Evolutionary conservation across 257 asterid genomes (phyloP).

Genomic region (Henckelia pumila): DNA sequence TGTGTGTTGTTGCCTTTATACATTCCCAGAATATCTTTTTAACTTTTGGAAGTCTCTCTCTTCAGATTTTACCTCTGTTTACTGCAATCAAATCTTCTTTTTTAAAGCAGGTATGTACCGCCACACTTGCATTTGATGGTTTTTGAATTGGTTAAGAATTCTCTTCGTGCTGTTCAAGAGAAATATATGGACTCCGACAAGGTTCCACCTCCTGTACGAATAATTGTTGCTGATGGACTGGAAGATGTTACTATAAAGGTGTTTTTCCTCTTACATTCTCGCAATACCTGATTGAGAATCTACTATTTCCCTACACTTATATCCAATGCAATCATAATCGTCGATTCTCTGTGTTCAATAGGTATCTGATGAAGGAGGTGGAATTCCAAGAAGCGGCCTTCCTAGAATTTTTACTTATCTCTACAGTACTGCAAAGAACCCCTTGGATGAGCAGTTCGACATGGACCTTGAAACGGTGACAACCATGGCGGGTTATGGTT

Average conservation of each 20-base stretch:
- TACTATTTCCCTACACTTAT: background rate
- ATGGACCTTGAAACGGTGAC: slow-evolving; percentile 62
- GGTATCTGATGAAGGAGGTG: slow-evolving; percentile 99
- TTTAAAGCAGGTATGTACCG: slow-evolving; percentile 68
- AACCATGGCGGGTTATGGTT: slow-evolving; percentile 92
- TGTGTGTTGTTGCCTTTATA: background rate
- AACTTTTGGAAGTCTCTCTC: background rate
- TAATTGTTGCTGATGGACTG: slow-evolving; percentile 90
- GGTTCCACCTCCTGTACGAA: slow-evolving; percentile 79
- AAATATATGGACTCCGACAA: slow-evolving; percentile 42
- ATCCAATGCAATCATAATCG: background rate
- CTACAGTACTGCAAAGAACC: slow-evolving; percentile 82
- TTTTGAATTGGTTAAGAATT: slow-evolving; percentile 91
- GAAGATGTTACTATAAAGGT: slow-evolving; percentile 98
- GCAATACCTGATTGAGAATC: background rate
- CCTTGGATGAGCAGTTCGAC: slow-evolving; percentile 61
- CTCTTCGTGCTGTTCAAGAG: slow-evolving; percentile 96
- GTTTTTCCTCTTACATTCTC: slow-evolving; percentile 8
- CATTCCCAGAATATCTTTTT: background rate
- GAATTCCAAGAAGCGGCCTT: slow-evolving; percentile 89
- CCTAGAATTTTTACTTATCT: slow-evolving; percentile 84
- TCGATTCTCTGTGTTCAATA: slow-evolving; percentile 24
- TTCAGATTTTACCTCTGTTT: slow-evolving; percentile 1
- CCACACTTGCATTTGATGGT: slow-evolving; percentile 95
- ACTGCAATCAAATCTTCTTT: background rate